phyloP scores from a whole-genome alignment of 2,329 filamentous ascomycete genomes.

The Leptographium galeiforme region DNA sequence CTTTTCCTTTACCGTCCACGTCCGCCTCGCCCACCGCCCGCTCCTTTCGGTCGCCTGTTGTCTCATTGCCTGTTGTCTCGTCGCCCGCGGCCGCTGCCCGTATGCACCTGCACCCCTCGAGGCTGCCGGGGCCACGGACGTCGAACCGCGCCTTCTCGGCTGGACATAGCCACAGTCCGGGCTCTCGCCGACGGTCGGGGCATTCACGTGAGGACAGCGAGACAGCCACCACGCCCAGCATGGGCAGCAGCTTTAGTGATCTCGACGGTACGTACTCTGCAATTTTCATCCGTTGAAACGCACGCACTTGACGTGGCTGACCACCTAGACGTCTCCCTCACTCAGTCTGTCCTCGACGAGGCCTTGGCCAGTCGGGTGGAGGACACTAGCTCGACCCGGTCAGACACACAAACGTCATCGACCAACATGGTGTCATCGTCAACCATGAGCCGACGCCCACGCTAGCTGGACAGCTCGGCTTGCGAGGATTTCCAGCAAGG shows the following conservation, averaged over 20 bases:
- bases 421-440: not conserved
- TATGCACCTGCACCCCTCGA: slow-evolving; percentile 2
- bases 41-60: not conserved
- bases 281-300: too few relatives aligned
- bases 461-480: not conserved
- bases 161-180: slow-evolving; percentile 25
- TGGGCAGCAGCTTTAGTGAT: slow-evolving; percentile 79
- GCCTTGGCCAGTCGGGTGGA: not conserved
- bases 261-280: slow-evolving; percentile 57
- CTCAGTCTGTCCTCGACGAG: not conserved
- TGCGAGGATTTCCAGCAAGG: too few relatives aligned
- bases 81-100: slow-evolving; percentile 5
- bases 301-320: not conserved
- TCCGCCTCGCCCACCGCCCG: slow-evolving; percentile 3
- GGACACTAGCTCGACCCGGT: not conserved
- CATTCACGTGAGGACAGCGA: slow-evolving; percentile 52
- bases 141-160: slow-evolving; percentile 27
- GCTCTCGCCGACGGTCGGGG: slow-evolving; percentile 32
- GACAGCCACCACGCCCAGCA: slow-evolving; percentile 50
- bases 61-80: not conserved
- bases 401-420: not conserved
- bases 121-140: slow-evolving; percentile 19
- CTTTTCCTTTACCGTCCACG: not conserved
- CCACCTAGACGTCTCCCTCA: not conserved
- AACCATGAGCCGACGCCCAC: not conserved